Percentiles rank a stretch among this genome's conserved stretches.
Conservation (phyloP, 73 alveolate species). For the Effrenium voratum region DNA sequence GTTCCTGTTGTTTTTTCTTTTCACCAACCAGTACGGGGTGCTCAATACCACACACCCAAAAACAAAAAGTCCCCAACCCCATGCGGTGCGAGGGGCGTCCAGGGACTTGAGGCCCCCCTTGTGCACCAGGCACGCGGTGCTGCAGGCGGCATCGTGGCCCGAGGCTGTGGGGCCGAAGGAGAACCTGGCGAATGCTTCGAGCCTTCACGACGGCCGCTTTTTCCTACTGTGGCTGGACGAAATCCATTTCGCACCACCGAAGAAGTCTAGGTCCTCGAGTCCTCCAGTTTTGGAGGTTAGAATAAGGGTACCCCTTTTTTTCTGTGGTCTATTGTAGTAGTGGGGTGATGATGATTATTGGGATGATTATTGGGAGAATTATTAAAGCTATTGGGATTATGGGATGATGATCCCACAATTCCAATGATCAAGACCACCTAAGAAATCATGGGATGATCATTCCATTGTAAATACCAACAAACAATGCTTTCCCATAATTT, state of each 20-base stretch:
- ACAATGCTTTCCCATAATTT: no score
- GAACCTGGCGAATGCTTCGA: background rate
- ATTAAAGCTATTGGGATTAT: no score
- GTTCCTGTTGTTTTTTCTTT: background rate
- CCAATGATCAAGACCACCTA: no score
- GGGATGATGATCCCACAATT: no score
- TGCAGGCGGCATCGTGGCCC: conserved; percentile 82
- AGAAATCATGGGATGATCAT: no score
- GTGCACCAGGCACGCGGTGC: conserved; percentile 54
- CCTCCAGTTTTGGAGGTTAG: background rate
- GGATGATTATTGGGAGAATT: no score
- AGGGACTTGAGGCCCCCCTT: background rate
- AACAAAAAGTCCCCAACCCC: no score
- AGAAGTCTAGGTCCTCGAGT: background rate
- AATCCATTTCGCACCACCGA: background rate
- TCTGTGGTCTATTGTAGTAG: background rate
- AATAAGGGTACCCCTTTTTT: background rate
- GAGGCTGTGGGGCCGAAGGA: background rate
- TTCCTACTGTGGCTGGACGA: background rate
- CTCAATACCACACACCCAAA: no score
- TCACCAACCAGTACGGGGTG: no score
- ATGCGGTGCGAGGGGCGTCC: no score
- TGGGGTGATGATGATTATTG: background rate
- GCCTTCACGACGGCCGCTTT: background rate
- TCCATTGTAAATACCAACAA: no score